Conservation (phyloP, 2,329 filamentous ascomycete genomes). For the Paecilomyces sp. region DNA sequence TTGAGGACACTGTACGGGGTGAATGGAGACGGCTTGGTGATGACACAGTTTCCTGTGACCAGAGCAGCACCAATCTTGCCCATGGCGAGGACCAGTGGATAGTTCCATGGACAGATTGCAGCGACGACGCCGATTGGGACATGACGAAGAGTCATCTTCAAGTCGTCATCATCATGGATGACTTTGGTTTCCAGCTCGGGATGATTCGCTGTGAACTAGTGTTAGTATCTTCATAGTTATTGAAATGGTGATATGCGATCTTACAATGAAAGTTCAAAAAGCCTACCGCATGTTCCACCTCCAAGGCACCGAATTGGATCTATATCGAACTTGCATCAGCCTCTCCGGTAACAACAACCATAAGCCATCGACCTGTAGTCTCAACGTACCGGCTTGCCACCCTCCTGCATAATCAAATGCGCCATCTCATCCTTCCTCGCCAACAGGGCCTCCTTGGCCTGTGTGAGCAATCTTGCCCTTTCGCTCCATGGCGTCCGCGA, state of each 20-base stretch:
- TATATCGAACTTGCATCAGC: not conserved
- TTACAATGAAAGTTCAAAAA: slow-evolving; percentile 7
- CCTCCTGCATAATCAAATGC: slow-evolving; percentile 42
- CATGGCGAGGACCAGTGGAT: slow-evolving; percentile 38
- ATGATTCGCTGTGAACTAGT: slow-evolving; percentile 3
- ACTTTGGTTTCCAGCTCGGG: slow-evolving; percentile 36
- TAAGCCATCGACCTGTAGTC: not conserved
- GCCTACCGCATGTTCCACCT: slow-evolving; percentile 8
- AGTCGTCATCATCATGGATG: slow-evolving; percentile 36
- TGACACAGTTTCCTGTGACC: slow-evolving; percentile 48
- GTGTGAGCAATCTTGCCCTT: slow-evolving; percentile 33
- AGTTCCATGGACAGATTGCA: slow-evolving; percentile 44
- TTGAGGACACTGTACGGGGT: slow-evolving; percentile 49
- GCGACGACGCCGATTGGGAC: slow-evolving; percentile 41
- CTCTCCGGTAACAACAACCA: not conserved
- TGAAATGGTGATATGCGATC: not conserved
- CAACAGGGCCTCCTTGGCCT: slow-evolving; percentile 35
- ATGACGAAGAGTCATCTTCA: slow-evolving; percentile 37
- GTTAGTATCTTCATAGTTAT: not conserved
- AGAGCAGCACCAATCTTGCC: slow-evolving; percentile 46
- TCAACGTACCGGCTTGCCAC: slow-evolving; percentile 43
- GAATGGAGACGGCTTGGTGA: slow-evolving; percentile 51
- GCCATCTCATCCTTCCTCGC: slow-evolving; percentile 37
- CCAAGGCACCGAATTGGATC: slow-evolving; percentile 8
- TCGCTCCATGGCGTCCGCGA: slow-evolving; percentile 37